These are phyloP conservation scores for Hibiscus trionum DNA, from an alignment of 345 rosid species.

Conservation along the genomic window DNA sequence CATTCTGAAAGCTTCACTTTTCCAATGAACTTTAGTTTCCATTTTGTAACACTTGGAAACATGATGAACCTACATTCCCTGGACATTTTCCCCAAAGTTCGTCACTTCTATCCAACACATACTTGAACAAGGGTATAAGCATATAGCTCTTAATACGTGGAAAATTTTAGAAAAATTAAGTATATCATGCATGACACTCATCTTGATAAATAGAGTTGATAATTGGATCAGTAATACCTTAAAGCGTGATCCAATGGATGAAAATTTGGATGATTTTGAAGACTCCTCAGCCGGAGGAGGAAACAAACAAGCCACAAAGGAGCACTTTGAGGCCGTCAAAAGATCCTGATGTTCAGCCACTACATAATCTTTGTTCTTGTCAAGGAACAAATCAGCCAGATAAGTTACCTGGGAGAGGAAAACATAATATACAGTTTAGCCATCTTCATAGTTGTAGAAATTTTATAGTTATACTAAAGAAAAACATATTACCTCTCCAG, in stretches of 20 bases:
- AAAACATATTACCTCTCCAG: constrained; percentile 77
- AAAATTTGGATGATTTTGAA: constrained; percentile 93
- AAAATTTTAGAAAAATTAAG: background rate
- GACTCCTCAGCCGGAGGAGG: constrained; percentile 89
- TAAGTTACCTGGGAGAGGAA: constrained; percentile 58
- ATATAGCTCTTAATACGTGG: background rate
- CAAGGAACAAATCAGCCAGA: constrained; percentile 92
- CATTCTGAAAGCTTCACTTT: background rate
- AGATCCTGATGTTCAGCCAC: constrained; percentile 99
- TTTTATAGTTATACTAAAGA: constrained; percentile 8
- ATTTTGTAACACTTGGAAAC: background rate
- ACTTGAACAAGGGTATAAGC: background rate
- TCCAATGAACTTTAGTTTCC: background rate
- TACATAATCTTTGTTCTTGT: constrained; percentile 98
- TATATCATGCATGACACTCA: background rate
- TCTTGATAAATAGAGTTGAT: background rate
- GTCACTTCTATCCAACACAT: background rate
- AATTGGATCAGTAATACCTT: constrained; percentile 45
- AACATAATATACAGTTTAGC: constrained; percentile 10
- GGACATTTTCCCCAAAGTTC: background rate
- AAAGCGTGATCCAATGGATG: constrained; percentile 96
- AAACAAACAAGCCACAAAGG: constrained; percentile 74
- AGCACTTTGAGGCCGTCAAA: constrained; percentile 66
- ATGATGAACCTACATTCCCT: background rate
- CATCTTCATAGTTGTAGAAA: background rate